Percentiles rank a stretch among this genome's conserved stretches.
Evolutionary conservation across 2,329 filamentous ascomycete species (phyloP).

Genomic region (Alternaria hordeiaustralica): DNA sequence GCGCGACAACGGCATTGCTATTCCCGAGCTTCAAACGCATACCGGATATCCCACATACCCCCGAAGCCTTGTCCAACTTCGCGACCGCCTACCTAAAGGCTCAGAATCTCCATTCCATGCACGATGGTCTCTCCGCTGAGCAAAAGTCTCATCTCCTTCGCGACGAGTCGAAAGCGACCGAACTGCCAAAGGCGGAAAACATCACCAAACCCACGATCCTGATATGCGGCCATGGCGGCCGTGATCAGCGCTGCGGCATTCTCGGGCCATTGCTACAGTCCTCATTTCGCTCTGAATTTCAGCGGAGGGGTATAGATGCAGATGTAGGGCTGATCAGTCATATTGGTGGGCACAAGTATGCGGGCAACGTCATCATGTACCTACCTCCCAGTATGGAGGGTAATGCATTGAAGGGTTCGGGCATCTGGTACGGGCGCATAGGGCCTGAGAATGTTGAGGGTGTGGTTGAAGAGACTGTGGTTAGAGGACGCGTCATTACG

Average conservation of each 20-base stretch:
- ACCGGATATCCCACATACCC: conserved; percentile 70
- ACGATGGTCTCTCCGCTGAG: conserved; percentile 63
- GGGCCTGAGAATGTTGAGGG: conserved; percentile 78
- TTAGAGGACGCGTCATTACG: conserved; percentile 69
- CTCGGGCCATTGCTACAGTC: conserved; percentile 74
- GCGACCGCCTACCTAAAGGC: conserved; percentile 73
- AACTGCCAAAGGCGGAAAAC: conserved; percentile 61
- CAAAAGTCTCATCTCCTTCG: conserved; percentile 55
- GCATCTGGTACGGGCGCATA: conserved; percentile 83
- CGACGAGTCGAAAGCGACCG: conserved; percentile 55
- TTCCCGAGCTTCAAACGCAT: conserved; percentile 86
- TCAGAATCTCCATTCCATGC: conserved; percentile 64
- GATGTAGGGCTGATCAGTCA: conserved; percentile 76
- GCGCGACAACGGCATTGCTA: conserved; percentile 65
- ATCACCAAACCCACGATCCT: conserved; percentile 62
- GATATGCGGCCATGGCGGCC: conserved; percentile 84
- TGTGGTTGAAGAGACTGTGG: conserved; percentile 73
- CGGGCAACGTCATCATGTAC: conserved; percentile 84
- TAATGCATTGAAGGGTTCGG: conserved; percentile 71
- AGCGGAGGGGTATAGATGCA: conserved; percentile 58
- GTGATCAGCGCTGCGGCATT: conserved; percentile 83
- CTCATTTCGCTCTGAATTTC: conserved; percentile 71
- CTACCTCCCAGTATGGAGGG: conserved; percentile 62
- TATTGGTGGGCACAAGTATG: conserved; percentile 84
- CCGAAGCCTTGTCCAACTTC: conserved; percentile 61